phyloP scores from a whole-genome alignment of 495 filamentous ascomycete species.

The Corynascus novoguineensis region DNA sequence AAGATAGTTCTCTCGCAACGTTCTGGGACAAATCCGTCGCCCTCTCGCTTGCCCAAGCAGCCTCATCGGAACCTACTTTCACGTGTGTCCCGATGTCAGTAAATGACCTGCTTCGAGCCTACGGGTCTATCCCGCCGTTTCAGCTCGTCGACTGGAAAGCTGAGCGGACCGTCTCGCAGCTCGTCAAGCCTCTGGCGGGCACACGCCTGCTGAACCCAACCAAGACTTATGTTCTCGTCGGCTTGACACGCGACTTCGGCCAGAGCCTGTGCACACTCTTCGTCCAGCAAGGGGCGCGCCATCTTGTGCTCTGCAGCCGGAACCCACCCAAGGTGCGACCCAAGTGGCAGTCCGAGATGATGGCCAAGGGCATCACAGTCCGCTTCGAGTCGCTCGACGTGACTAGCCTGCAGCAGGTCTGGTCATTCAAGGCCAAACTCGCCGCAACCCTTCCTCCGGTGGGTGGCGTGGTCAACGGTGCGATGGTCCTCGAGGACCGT shows the following conservation, averaged over 20 bases:
- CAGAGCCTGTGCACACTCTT: constrained; percentile 56
- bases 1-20: not conserved
- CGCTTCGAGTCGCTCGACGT: constrained; percentile 36
- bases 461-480: constrained; percentile 47
- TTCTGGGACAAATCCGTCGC: constrained; percentile 24
- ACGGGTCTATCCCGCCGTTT: constrained; percentile 14
- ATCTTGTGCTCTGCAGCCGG: constrained; percentile 54
- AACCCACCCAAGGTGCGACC: constrained; percentile 35
- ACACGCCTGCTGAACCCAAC: constrained; percentile 28
- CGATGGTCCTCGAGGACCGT: constrained; percentile 50
- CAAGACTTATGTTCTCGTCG: constrained; percentile 54
- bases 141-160: constrained; percentile 38
- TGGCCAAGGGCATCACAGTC: constrained; percentile 27
- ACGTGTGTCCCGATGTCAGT: constrained; percentile 15
- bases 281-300: constrained; percentile 46
- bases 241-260: constrained; percentile 54
- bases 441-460: constrained; percentile 29
- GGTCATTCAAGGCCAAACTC: constrained; percentile 27
- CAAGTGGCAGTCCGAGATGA: constrained; percentile 41
- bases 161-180: constrained; percentile 21
- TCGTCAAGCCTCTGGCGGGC: constrained; percentile 16
- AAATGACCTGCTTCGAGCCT: constrained; percentile 19
- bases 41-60: constrained; percentile 17
- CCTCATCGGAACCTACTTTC: not conserved
- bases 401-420: constrained; percentile 26